These are phyloP conservation scores for Cercospora zeae-maydis DNA, from an alignment of 2,329 filamentous ascomycete species.

Conservation along the genomic window DNA sequence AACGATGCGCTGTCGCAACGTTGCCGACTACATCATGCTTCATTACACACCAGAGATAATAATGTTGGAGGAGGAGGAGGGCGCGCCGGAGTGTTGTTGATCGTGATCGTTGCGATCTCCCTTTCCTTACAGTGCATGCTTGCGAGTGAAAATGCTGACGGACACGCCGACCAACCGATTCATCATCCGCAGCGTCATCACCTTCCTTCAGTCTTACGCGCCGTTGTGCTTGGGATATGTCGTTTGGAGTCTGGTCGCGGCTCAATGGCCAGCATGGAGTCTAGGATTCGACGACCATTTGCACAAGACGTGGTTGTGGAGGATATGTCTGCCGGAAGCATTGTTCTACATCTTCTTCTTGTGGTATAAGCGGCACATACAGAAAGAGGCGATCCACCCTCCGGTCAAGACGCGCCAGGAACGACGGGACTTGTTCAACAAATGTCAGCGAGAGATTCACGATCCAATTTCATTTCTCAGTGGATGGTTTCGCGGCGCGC, in stretches of 20 bases:
- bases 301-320: conserved; percentile 36
- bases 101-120: neutral
- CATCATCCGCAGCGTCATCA: conserved; percentile 25
- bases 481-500: conserved; percentile 64
- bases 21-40: neutral
- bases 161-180: conserved; percentile 22
- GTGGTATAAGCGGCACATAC: conserved; percentile 51
- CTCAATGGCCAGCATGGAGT: conserved; percentile 11
- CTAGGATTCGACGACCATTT: conserved; percentile 15
- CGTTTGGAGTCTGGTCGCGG: conserved; percentile 17
- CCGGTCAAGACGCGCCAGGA: conserved; percentile 45
- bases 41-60: neutral
- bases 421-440: conserved; percentile 55
- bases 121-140: neutral
- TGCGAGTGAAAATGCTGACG: conserved; percentile 24
- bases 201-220: conserved; percentile 21
- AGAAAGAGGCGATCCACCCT: conserved; percentile 52
- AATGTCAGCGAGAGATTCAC: conserved; percentile 54
- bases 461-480: conserved; percentile 56
- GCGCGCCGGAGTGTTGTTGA: neutral
- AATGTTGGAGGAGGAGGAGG: neutral
- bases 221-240: conserved; percentile 26
- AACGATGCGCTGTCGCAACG: neutral
- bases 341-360: conserved; percentile 56
- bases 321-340: conserved; percentile 50